These are phyloP conservation scores for Fusarium agapanthi DNA, from an alignment of 2,329 filamentous ascomycete genomes.

Conservation along the genomic window DNA sequence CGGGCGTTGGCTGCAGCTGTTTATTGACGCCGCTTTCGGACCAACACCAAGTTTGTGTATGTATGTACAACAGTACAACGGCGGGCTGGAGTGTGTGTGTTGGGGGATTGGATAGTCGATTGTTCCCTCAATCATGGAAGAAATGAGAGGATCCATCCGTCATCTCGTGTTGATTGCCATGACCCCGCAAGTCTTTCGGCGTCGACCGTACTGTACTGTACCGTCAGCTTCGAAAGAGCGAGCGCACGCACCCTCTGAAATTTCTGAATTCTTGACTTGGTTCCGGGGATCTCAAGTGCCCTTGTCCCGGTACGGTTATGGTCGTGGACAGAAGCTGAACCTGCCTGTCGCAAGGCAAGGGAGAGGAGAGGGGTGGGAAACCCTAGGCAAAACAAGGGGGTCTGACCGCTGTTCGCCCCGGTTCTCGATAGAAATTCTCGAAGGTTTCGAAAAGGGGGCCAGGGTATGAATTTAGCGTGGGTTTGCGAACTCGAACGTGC, in stretches of 20 bases:
- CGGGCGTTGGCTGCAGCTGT: neutral
- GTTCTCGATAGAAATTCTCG: conserved; percentile 42
- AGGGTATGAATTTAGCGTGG: conserved; percentile 35
- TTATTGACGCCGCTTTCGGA: conserved; percentile 7
- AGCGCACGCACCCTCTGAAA: conserved; percentile 8
- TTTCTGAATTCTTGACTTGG: conserved; percentile 5
- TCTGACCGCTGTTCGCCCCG: conserved; percentile 44
- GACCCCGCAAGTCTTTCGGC: conserved; percentile 41
- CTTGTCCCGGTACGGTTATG: conserved; percentile 19
- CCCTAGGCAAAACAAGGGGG: conserved; percentile 30
- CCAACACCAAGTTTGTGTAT: neutral
- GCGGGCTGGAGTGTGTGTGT: neutral
- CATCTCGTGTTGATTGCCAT: conserved; percentile 44
- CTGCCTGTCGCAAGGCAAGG: conserved; percentile 19
- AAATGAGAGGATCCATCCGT: conserved; percentile 44
- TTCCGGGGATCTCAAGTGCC: conserved; percentile 28
- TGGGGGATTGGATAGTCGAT: neutral
- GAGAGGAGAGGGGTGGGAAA: neutral
- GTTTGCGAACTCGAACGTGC: conserved; percentile 35
- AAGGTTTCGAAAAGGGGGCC: conserved; percentile 45
- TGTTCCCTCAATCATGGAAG: conserved; percentile 15
- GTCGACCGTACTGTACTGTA: conserved; percentile 40
- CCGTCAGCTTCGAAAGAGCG: conserved; percentile 20
- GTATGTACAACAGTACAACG: neutral
- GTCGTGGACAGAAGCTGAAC: conserved; percentile 31